Evolutionary conservation across 2,329 filamentous ascomycete species (phyloP).

Genomic region (Claviceps pusilla): DNA sequence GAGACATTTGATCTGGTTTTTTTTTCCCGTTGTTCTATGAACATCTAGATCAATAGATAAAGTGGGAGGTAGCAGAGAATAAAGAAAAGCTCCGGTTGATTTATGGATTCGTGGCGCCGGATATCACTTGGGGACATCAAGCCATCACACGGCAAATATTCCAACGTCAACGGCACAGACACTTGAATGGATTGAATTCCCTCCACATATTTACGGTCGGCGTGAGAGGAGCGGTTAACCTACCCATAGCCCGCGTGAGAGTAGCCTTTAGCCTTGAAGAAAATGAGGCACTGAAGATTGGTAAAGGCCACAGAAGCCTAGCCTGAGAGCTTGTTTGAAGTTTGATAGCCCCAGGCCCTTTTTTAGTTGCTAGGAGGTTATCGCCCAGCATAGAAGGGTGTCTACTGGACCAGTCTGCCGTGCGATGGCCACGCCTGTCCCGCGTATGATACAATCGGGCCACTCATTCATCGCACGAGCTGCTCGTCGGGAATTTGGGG

Average conservation of each 20-base stretch:
- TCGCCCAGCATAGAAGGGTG: background rate
- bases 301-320: background rate
- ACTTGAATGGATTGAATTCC: background rate
- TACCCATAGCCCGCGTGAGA: background rate
- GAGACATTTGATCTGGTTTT: background rate
- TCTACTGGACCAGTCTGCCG: background rate
- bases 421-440: background rate
- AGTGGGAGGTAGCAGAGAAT: background rate
- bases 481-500: background rate
- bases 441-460: background rate
- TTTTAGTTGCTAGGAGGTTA: background rate
- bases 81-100: background rate
- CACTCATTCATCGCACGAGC: background rate
- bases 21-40: too few species aligned
- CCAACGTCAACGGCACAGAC: background rate
- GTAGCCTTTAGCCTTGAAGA: background rate
- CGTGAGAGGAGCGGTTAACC: background rate
- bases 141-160: background rate
- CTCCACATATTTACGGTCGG: background rate
- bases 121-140: background rate
- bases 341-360: background rate
- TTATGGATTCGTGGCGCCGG: background rate
- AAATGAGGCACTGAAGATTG: background rate
- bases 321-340: background rate
- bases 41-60: background rate